phyloP scores from a whole-genome alignment of 257 asterid species.

The Lithospermum erythrorhizon region DNA sequence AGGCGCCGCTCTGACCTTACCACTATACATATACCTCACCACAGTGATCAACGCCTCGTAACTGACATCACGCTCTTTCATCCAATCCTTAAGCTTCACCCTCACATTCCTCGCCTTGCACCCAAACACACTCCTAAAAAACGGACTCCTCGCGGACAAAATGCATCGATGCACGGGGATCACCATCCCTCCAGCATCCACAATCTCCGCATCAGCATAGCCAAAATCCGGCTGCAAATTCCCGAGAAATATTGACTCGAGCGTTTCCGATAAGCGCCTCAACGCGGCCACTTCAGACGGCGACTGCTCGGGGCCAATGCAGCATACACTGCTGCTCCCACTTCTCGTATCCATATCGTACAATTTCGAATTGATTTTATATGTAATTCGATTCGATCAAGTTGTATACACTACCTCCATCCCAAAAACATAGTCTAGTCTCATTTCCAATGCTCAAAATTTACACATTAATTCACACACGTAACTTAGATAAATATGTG shows the following conservation, averaged over 20 bases:
- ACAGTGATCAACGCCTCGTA: slow-evolving; percentile 60
- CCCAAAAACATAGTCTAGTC: too few relatives aligned
- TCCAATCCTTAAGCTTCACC: slow-evolving; percentile 54
- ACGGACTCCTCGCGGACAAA: slow-evolving; percentile 64
- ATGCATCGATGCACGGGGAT: slow-evolving; percentile 80
- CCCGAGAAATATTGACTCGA: slow-evolving; percentile 53
- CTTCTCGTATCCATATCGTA: too few relatives aligned
- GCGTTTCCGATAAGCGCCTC: slow-evolving; percentile 50
- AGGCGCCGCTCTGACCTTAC: slow-evolving; percentile 47
- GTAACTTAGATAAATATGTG: too few relatives aligned
- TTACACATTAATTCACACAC: too few relatives aligned
- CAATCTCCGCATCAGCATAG: slow-evolving; percentile 69
- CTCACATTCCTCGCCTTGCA: slow-evolving; percentile 21
- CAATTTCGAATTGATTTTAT: too few relatives aligned
- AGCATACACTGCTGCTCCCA: too few relatives aligned
- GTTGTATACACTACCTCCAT: too few relatives aligned
- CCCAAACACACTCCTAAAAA: slow-evolving; percentile 43
- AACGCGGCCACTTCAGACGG: slow-evolving; percentile 35
- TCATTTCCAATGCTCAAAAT: too few relatives aligned
- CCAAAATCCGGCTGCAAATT: slow-evolving; percentile 46
- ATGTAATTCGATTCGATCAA: too few relatives aligned
- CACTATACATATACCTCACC: slow-evolving; percentile 62
- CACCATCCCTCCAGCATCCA: slow-evolving; percentile 46
- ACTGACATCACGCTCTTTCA: slow-evolving; percentile 63
- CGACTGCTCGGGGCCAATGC: not conserved